Conservation (phyloP, 2,329 filamentous ascomycete genomes). For the Drechslerella coelobrocha region DNA sequence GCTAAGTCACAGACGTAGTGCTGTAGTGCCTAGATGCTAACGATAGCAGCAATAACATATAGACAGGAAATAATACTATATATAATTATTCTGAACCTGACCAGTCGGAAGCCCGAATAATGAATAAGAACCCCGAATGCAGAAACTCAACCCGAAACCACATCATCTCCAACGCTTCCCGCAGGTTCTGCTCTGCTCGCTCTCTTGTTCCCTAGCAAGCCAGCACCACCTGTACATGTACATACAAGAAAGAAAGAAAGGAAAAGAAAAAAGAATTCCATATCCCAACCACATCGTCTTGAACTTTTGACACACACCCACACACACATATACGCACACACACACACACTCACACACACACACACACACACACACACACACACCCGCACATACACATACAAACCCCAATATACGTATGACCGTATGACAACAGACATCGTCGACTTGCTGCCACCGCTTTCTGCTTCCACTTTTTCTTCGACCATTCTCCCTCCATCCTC, state of each 20-base stretch:
- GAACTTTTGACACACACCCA: not conserved
- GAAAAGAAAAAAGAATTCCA: not conserved
- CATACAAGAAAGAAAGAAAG: conserved; percentile 21
- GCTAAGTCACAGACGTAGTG: not conserved
- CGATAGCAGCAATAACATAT: not conserved
- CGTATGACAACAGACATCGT: conserved; percentile 42
- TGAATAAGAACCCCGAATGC: conserved; percentile 36
- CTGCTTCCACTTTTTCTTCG: conserved; percentile 17
- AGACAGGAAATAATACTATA: conserved; percentile 12
- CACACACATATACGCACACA: conserved; percentile 4
- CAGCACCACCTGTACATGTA: conserved; percentile 16
- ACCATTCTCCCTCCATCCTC: not conserved
- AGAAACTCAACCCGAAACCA: conserved; percentile 43
- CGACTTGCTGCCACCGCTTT: conserved; percentile 15
- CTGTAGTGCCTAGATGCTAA: not conserved
- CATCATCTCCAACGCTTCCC: conserved; percentile 22
- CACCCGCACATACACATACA: conserved; percentile 9
- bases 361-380: conserved; percentile 3
- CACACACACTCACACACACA: conserved; percentile 9
- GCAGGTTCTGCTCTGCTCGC: conserved; percentile 6
- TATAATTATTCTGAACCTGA: conserved; percentile 1
- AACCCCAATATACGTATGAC: conserved; percentile 16
- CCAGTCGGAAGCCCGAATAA: conserved; percentile 10
- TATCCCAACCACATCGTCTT: not conserved
- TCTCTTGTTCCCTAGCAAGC: conserved; percentile 5